A percentile compares a stretch with the other conserved stretches of the same genome.
Evolutionary conservation across 2,329 filamentous ascomycete genomes (phyloP).

Genomic region (Aotearoamyces nothofagi): DNA sequence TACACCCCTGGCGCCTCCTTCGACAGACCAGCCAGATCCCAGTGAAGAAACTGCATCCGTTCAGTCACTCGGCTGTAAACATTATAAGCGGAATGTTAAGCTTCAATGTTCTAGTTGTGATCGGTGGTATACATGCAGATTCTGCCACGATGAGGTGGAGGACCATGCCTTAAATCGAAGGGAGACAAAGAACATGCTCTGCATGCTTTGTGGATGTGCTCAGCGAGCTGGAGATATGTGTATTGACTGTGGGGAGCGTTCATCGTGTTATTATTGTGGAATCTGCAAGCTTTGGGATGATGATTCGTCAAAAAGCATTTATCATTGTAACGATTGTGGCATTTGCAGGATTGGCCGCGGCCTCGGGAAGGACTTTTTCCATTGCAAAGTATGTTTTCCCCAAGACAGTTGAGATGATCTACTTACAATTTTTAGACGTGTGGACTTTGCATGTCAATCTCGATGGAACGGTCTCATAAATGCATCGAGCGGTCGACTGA

Average conservation of each 20-base stretch:
- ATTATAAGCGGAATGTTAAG: constrained; percentile 94
- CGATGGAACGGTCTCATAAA: constrained; percentile 70
- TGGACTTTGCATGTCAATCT: constrained; percentile 85
- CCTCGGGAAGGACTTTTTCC: constrained; percentile 90
- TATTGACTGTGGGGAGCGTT: constrained; percentile 56
- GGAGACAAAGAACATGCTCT: constrained; percentile 89
- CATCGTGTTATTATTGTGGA: constrained; percentile 83
- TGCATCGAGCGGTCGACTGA: constrained; percentile 92
- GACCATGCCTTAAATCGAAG: constrained; percentile 66
- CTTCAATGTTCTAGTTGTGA: constrained; percentile 82
- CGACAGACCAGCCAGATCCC: constrained; percentile 20
- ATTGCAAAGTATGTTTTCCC: constrained; percentile 64
- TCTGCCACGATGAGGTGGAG: constrained; percentile 80
- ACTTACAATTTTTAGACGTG: constrained; percentile 45
- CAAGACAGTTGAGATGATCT: background rate
- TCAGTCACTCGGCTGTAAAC: constrained; percentile 60
- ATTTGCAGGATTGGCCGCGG: constrained; percentile 87
- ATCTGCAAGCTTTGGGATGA: constrained; percentile 98
- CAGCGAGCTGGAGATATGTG: constrained; percentile 73
- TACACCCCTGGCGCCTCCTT: constrained; percentile 37
- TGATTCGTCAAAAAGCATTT: constrained; percentile 77
- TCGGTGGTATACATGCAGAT: constrained; percentile 86
- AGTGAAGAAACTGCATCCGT: constrained; percentile 8
- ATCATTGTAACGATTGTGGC: constrained; percentile 91
- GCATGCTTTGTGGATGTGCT: constrained; percentile 82